Base-by-base conservation (phyloP, 2,329 filamentous ascomycete species). In the Apiospora aurea region DNA sequence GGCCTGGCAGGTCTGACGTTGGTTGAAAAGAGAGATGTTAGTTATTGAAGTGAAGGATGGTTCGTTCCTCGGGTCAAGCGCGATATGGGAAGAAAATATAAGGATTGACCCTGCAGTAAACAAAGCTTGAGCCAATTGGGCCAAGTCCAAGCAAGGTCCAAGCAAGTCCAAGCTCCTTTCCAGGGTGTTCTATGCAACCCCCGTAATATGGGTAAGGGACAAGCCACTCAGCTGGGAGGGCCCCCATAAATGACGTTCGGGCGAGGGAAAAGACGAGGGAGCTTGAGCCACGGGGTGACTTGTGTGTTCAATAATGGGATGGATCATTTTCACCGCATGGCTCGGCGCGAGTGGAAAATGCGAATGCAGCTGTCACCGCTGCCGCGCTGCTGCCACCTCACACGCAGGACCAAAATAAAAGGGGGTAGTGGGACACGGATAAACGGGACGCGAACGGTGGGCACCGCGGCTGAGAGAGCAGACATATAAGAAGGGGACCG, bases 1-100 rank as follows among this genome's bases (percentile, higher is more conserved):
- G 66, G 66, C 66, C n/a, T 34, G n/a, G 66, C 18, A 68, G 66
- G 66, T 68, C 66, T 68, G 24, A 47, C 41, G 66, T 21, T 29
- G 26, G 26, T n/a, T 21, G 44, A 7, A n/a, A n/a, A 49, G 8
- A 49, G 46, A 29, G 41, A 38, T 16, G 26, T 49, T n/a, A 47
- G 66, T 67, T 29, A 67, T 41, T 67, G 11, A 68, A 47, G 44
- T 67, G 11, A 68, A 47, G 44, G 66, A 46, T 68, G 66, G 7
- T 29, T 46, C 44, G 66, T 44, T 46, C 18, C 24, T 38, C 41
- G 8, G 41, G 29, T 61, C 16, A 21, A 7, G 41, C 14, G 66
- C 26, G 66, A 46, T 47, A 41, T 38, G 29, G 44, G 24, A 68
- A 47, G 41, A 47, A 68, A 68, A 68, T 29, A 68, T 46, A 47